These are phyloP conservation scores for Candida sp. DNA, from an alignment of 1,139 yeast genomes.

Conservation along the genomic window DNA sequence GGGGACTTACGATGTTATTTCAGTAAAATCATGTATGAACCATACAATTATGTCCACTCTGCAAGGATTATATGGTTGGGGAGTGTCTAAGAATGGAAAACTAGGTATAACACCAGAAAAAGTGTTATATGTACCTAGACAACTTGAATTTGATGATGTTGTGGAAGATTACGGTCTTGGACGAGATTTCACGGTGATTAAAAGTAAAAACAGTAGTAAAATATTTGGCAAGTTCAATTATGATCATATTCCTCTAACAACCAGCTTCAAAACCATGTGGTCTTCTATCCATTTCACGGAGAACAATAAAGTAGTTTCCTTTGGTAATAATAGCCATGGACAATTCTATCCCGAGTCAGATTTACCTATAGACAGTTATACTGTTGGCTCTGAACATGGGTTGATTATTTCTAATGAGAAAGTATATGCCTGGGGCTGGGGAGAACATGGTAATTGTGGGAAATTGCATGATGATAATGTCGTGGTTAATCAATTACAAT, in stretches of 20 bases:
- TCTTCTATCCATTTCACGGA: slow-evolving; percentile 59
- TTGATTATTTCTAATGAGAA: slow-evolving; percentile 28
- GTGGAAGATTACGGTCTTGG: slow-evolving; percentile 29
- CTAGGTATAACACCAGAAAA: slow-evolving; percentile 30
- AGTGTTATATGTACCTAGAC: slow-evolving; percentile 25
- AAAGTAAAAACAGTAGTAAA: slow-evolving; percentile 6
- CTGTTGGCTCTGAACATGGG: slow-evolving; percentile 89
- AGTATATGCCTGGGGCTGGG: slow-evolving; percentile 94
- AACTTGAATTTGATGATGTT: slow-evolving; percentile 16
- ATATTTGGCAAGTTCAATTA: slow-evolving; percentile 14
- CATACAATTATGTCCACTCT: slow-evolving; percentile 49
- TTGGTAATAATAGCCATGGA: slow-evolving; percentile 77
- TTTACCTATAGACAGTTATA: slow-evolving; percentile 15
- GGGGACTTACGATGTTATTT: slow-evolving; percentile 9
- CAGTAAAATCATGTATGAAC: slow-evolving; percentile 49
- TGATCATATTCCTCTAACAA: slow-evolving; percentile 3
- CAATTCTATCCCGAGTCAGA: slow-evolving; percentile 45
- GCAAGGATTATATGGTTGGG: slow-evolving; percentile 73
- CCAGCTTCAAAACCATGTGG: slow-evolving; percentile 65
- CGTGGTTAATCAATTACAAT: slow-evolving; percentile 21
- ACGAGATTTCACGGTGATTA: slow-evolving; percentile 41
- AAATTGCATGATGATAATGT: slow-evolving; percentile 6
- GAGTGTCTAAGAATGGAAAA: slow-evolving; percentile 76
- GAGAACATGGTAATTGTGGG: slow-evolving; percentile 98
- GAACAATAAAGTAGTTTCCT: slow-evolving; percentile 31